phyloP scores from a whole-genome alignment of 352 stramenopile genomes.

The Pythium chondricola region DNA sequence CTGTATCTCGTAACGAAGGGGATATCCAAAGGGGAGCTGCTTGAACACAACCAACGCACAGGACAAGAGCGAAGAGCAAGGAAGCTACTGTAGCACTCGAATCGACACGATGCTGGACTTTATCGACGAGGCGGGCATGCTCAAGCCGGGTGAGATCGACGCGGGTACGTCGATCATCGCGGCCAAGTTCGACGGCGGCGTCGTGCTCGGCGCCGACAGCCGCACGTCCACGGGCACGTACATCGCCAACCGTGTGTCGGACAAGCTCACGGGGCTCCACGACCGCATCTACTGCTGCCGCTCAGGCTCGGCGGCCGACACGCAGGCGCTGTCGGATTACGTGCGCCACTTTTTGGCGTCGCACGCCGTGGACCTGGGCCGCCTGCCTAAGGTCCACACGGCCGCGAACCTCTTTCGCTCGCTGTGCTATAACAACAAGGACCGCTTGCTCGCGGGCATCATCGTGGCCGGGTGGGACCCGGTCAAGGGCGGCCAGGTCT shows the following conservation, averaged over 20 bases:
- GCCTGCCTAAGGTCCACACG: constrained; percentile 93
- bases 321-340: constrained; percentile 88
- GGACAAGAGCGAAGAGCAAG: neutral
- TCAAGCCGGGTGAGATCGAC: constrained; percentile 90
- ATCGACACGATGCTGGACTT: constrained; percentile 30
- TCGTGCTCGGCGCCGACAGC: constrained; percentile 95
- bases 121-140: constrained; percentile 57
- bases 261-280: constrained; percentile 97
- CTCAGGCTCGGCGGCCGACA: constrained; percentile 96
- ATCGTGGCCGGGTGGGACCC: constrained; percentile 98
- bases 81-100: no score
- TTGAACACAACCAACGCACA: no score
- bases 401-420: constrained; percentile 96
- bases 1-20: no score
- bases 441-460: constrained; percentile 92
- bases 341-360: constrained; percentile 76
- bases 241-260: constrained; percentile 95
- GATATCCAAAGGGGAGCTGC: constrained; percentile 2
- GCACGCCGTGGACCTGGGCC: constrained; percentile 80
- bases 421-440: constrained; percentile 99
- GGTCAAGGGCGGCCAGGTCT: constrained; percentile 94
- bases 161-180: constrained; percentile 98
- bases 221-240: constrained; percentile 94
- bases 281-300: constrained; percentile 98
- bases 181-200: constrained; percentile 93